A percentile compares a stretch with the other conserved stretches of the same genome.
Conservation (phyloP, 1,284 basidiomycete species). For the Phaffia rhodozyma region DNA sequence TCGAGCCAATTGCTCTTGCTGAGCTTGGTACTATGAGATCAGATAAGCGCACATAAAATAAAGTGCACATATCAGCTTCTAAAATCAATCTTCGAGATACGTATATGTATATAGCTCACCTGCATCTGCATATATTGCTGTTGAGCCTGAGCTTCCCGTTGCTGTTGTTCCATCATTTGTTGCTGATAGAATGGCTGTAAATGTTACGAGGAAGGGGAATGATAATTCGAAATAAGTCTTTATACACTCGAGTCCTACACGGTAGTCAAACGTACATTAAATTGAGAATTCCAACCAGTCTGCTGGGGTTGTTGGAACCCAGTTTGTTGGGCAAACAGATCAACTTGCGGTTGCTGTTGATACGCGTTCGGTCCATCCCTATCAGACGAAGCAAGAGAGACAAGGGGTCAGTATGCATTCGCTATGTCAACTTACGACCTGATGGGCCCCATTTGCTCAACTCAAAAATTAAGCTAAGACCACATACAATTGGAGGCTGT, state of each 20-base stretch:
- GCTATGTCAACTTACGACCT: neutral
- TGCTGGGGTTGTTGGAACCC: constrained; percentile 28
- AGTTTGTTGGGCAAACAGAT: constrained; percentile 30
- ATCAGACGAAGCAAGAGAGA: constrained; percentile 8
- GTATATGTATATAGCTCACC: constrained; percentile 25
- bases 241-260: neutral
- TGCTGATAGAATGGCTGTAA: constrained; percentile 31
- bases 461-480: constrained; percentile 32
- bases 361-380: constrained; percentile 27
- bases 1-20: constrained; percentile 45
- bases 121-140: constrained; percentile 33
- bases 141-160: constrained; percentile 29
- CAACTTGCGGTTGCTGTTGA: constrained; percentile 23
- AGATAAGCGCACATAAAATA: constrained; percentile 4
- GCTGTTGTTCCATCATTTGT: constrained; percentile 22
- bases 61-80: neutral
- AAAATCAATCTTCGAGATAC: constrained; percentile 22
- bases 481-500: constrained; percentile 54
- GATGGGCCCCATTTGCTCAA: neutral
- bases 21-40: constrained; percentile 39
- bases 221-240: neutral
- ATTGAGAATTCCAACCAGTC: constrained; percentile 33
- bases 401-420: neutral
- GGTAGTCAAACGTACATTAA: constrained; percentile 30
- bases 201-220: constrained; percentile 3